Evolutionary conservation across 2,329 filamentous ascomycete species (phyloP).

Genomic region (Pseudogymnoascus sp.): DNA sequence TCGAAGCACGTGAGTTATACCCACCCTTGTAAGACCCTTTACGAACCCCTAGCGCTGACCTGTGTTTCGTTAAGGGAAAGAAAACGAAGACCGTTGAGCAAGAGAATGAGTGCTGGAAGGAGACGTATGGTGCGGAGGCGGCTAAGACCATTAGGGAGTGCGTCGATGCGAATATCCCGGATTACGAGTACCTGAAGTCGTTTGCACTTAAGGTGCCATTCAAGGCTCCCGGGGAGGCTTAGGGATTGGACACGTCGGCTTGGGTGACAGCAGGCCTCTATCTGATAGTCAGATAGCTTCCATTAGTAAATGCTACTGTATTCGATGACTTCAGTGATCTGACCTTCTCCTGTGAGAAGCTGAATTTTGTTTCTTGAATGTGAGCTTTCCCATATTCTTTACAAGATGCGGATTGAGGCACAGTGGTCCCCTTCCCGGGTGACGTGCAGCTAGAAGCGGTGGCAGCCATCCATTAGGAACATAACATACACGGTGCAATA

Average conservation of each 20-base stretch:
- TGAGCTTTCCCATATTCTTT: background rate
- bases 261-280: background rate
- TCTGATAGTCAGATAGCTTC: background rate
- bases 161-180: slow-evolving; percentile 61
- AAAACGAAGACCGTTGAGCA: slow-evolving; percentile 55
- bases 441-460: background rate
- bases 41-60: slow-evolving; percentile 8
- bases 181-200: slow-evolving; percentile 76
- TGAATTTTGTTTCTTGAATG: background rate
- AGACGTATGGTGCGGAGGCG: slow-evolving; percentile 65
- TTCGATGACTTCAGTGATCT: background rate
- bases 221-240: slow-evolving; percentile 9
- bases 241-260: slow-evolving; percentile 13
- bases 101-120: slow-evolving; percentile 61
- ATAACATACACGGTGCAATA: background rate
- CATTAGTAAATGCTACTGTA: background rate
- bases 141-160: slow-evolving; percentile 61
- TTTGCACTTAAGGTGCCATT: slow-evolving; percentile 54
- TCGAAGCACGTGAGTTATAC: slow-evolving; percentile 47
- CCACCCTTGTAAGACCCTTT: background rate
- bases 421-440: background rate
- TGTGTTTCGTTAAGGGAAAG: slow-evolving; percentile 34
- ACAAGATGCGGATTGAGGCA: background rate
- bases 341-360: background rate
- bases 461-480: background rate